phyloP scores from a whole-genome alignment of 352 stramenopile species.

The Blastocystis sp. region DNA sequence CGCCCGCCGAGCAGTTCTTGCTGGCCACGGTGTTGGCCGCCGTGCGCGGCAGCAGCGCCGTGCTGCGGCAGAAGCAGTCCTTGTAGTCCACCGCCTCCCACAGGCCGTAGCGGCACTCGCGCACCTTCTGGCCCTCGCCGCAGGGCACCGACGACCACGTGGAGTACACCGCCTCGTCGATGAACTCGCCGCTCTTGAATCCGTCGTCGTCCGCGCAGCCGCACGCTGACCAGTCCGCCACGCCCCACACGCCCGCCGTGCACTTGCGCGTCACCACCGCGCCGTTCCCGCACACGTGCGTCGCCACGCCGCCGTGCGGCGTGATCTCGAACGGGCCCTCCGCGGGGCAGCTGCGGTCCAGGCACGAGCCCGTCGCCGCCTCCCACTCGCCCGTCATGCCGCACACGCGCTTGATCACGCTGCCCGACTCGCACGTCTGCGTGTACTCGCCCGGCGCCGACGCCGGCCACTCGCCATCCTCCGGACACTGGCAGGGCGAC shows the following conservation, averaged over 20 bases:
- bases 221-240: constrained; percentile 27
- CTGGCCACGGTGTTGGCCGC: background rate
- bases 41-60: background rate
- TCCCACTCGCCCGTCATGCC: background rate
- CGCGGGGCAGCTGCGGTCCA: constrained; percentile 15
- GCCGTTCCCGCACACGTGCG: constrained; percentile 22
- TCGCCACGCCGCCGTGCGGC: background rate
- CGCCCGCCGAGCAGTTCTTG: background rate
- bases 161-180: background rate
- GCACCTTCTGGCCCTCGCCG: background rate
- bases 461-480: background rate
- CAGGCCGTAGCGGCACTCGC: constrained; percentile 8
- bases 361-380: background rate
- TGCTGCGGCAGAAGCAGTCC: background rate
- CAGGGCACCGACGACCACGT: background rate
- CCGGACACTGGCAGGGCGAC: background rate
- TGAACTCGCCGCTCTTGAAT: constrained; percentile 6
- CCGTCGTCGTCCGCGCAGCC: constrained; percentile 31
- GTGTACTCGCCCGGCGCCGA: background rate
- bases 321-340: background rate
- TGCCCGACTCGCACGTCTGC: background rate
- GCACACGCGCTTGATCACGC: background rate
- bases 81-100: constrained; percentile 26
- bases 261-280: background rate
- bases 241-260: constrained; percentile 12